These are phyloP conservation scores for Cordyceps cicadae DNA, from an alignment of 2,329 filamentous ascomycete species.

Conservation along the genomic window DNA sequence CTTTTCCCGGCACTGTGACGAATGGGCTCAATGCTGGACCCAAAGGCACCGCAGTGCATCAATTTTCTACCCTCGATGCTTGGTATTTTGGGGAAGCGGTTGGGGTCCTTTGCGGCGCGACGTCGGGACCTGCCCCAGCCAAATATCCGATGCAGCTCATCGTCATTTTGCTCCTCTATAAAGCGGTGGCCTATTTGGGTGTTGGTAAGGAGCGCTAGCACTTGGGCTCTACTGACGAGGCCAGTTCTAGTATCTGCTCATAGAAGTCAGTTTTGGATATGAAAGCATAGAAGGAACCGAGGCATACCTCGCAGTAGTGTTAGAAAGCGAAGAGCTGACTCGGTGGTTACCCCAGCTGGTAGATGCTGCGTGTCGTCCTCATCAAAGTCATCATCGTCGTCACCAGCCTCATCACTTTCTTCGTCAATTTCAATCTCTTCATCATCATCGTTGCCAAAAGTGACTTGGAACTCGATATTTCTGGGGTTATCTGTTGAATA, in stretches of 20 bases:
- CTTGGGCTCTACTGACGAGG: conserved; percentile 28
- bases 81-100: conserved; percentile 73
- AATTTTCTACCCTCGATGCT: conserved; percentile 67
- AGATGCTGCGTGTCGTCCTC: conserved; percentile 27
- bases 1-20: conserved; percentile 44
- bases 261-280: not conserved
- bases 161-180: conserved; percentile 30
- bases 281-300: not conserved
- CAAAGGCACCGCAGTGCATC: conserved; percentile 78
- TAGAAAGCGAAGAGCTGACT: conserved; percentile 18
- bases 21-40: conserved; percentile 51
- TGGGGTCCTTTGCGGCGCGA: conserved; percentile 35
- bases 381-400: conserved; percentile 21
- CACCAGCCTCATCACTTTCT: conserved; percentile 20
- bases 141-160: conserved; percentile 22
- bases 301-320: conserved; percentile 24
- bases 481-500: conserved; percentile 13
- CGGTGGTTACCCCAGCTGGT: conserved; percentile 8
- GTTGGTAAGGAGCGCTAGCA: conserved; percentile 33
- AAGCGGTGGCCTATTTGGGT: conserved; percentile 29
- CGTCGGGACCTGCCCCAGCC: conserved; percentile 38
- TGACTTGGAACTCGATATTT: conserved; percentile 17
- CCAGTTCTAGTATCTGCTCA: conserved; percentile 21
- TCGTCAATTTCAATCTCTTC: conserved; percentile 19
- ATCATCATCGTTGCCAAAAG: conserved; percentile 17